Conservation (phyloP, 2,329 filamentous ascomycete genomes). For the Huntiella moniliformis region DNA sequence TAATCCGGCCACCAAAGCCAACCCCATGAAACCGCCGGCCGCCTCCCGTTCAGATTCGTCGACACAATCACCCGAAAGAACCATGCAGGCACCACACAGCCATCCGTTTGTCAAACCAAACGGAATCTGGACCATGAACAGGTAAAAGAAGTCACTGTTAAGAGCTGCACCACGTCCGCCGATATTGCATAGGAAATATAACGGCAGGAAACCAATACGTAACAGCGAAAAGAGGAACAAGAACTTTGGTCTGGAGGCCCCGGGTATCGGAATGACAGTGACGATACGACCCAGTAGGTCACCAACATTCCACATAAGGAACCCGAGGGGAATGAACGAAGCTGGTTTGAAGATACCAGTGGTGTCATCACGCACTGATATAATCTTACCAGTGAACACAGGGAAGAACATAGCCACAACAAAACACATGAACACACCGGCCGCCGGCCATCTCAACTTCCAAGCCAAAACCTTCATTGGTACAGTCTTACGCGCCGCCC, state of each 20-base stretch:
- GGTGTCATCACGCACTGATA: constrained; percentile 25
- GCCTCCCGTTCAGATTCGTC: constrained; percentile 69
- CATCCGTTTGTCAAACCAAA: constrained; percentile 82
- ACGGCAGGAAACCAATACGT: constrained; percentile 54
- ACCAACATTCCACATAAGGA: constrained; percentile 85
- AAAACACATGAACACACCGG: constrained; percentile 67
- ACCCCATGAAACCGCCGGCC: constrained; percentile 81
- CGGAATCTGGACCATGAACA: constrained; percentile 60
- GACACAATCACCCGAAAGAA: constrained; percentile 69
- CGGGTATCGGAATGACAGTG: constrained; percentile 36
- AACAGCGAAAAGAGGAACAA: constrained; percentile 50
- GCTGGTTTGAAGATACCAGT: constrained; percentile 47
- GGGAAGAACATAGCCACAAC: constrained; percentile 84
- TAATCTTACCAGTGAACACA: constrained; percentile 59
- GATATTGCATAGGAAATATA: constrained; percentile 85
- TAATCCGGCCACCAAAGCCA: constrained; percentile 73
- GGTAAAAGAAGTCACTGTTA: constrained; percentile 70
- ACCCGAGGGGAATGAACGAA: constrained; percentile 74
- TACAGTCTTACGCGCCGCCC: constrained; percentile 28
- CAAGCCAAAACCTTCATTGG: constrained; percentile 46
- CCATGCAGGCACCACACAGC: constrained; percentile 77
- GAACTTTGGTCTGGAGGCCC: constrained; percentile 42
- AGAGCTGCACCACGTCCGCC: constrained; percentile 55
- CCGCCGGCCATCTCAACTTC: constrained; percentile 62
- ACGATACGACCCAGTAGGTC: constrained; percentile 61